Conservation (phyloP, 2,329 filamentous ascomycete species). For the Davidsoniella virescens region DNA sequence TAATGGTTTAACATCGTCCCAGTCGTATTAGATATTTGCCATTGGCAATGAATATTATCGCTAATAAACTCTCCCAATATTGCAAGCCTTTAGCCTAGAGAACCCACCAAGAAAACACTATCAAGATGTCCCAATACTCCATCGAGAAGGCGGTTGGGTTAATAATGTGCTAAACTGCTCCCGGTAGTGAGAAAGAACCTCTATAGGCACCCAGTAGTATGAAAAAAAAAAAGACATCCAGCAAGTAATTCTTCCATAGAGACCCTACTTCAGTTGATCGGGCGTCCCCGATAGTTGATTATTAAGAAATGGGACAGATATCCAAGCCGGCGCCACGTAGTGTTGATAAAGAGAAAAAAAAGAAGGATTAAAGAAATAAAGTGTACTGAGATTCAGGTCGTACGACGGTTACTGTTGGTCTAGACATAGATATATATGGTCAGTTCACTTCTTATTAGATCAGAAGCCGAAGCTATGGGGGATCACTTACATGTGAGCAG, state of each 20-base stretch:
- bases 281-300: not conserved
- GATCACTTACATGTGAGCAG: not conserved
- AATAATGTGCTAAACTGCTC: not conserved
- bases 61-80: not conserved
- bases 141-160: not conserved
- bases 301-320: not conserved
- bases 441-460: not conserved
- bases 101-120: not conserved
- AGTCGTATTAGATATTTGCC: not conserved
- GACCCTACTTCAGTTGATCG: not conserved
- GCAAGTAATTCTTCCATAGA: not conserved
- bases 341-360: not conserved
- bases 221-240: not conserved
- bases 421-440: not conserved
- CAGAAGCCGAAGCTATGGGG: not conserved
- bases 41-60: not conserved
- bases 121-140: not conserved
- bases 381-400: not conserved
- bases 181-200: not conserved
- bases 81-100: not conserved
- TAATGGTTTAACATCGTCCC: too few species aligned
- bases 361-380: conserved; percentile 1
- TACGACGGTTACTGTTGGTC: not conserved
- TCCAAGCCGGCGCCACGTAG: not conserved
- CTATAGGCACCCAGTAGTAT: not conserved